Conservation (phyloP, 1,284 basidiomycete genomes). For the Marasmius oreades region DNA sequence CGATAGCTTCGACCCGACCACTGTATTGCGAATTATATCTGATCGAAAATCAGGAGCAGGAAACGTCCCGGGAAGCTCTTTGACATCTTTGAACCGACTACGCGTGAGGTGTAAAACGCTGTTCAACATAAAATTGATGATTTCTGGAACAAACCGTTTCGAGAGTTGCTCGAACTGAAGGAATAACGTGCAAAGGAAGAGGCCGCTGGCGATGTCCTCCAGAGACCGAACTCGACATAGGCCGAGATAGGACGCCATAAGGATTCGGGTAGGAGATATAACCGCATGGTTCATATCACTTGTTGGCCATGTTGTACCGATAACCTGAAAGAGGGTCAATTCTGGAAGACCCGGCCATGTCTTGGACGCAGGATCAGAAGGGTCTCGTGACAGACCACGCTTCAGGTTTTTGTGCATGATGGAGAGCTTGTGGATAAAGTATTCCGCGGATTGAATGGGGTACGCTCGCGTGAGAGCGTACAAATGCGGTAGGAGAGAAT, state of each 20-base stretch:
- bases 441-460: conserved; percentile 75
- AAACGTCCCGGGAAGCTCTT: conserved; percentile 60
- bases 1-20: conserved; percentile 38
- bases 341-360: conserved; percentile 91
- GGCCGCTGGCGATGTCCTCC: conserved; percentile 77
- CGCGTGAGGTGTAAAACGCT: conserved; percentile 73
- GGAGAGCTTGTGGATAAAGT: conserved; percentile 80
- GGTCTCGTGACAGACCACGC: conserved; percentile 77
- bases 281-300: conserved; percentile 94
- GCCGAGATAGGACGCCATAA: conserved; percentile 91
- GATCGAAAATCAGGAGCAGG: conserved; percentile 71
- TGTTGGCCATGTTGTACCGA: conserved; percentile 88
- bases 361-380: conserved; percentile 60
- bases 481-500: conserved; percentile 79
- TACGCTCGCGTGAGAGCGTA: conserved; percentile 79
- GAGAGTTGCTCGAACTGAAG: conserved; percentile 82
- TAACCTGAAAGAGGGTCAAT: conserved; percentile 76
- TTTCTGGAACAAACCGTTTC: conserved; percentile 89
- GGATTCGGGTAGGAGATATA: conserved; percentile 79
- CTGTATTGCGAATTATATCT: conserved; percentile 37
- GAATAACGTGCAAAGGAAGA: conserved; percentile 87
- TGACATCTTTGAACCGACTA: conserved; percentile 43
- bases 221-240: conserved; percentile 78
- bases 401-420: conserved; percentile 96
- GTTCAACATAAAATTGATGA: conserved; percentile 78